Base-by-base conservation (phyloP, 208 protist species). In the Acanthamoeba triangularis region DNA sequence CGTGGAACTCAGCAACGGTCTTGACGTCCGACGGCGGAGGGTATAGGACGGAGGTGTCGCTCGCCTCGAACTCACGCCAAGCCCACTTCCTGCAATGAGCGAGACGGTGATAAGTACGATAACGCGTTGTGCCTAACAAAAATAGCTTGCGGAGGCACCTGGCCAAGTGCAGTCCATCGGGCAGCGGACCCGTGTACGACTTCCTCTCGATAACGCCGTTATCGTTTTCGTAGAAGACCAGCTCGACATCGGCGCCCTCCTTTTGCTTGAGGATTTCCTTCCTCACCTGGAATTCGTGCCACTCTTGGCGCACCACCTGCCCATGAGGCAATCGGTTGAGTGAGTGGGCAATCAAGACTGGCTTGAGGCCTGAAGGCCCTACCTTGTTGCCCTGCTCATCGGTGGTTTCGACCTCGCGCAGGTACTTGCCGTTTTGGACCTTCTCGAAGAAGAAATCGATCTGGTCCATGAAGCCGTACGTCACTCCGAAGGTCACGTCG, bases 381-480 rank as follows among this genome's bases (percentile, higher is more conserved):
- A 47, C 69, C 30, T 33, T 80, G 3, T 80, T 20, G 30, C 69
- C 69, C 30, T 33, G 25, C 14, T 35, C 69, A 23, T 80, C n/a
- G 69, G 69, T 80, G 35, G 33, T 65, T 35, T 90, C 41, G 7
- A 90, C 41, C 13, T 61, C 25, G n/a, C 88, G 88, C 88, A 76
- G 16, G 88, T 93, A 93, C 37, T 52, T 67, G 28, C 88, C 88
- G 61, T 93, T n/a, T 3, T 74, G 18, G 61, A 93, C 61, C 41
- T 44, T 49, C 33, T 93, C 88, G n/a, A 93, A 54, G 88, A 93
- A 93, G 33, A 47, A 93, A 35, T 93, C 88, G 37, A 93, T 93
- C 65, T 93, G 88, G 33, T 93, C 88, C 88, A 93, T 93, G 65
- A 93, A 93, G 56, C 88, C 88, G 61, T 93, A 93, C 7, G 88